Evolutionary conservation across 768 basidiomycete genomes (phyloP).

Genomic region (Leccinum variicolor): DNA sequence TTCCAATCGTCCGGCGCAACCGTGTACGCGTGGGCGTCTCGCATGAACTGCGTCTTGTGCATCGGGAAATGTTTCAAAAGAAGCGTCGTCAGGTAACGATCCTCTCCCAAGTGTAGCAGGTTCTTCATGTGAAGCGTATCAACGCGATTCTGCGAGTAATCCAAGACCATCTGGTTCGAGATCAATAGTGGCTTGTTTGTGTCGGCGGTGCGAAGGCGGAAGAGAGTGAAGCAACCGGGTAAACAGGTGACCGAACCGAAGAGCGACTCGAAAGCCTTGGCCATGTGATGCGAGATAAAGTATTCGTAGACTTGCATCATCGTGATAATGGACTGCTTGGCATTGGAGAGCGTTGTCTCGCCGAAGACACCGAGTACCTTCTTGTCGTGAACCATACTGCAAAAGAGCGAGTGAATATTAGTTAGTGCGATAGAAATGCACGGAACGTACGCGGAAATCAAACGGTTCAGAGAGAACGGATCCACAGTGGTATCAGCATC

Average conservation of each 20-base stretch:
- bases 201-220: constrained; percentile 91
- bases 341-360: constrained; percentile 89
- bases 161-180: constrained; percentile 83
- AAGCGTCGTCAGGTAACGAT: constrained; percentile 96
- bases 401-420: background rate
- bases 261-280: constrained; percentile 95
- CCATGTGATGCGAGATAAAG: constrained; percentile 98
- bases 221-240: constrained; percentile 98
- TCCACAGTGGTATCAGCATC: constrained; percentile 96
- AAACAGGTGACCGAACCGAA: constrained; percentile 99
- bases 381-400: constrained; percentile 95
- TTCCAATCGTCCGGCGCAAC: constrained; percentile 96
- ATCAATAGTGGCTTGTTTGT: constrained; percentile 94
- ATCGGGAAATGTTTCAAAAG: constrained; percentile 93
- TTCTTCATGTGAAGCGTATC: constrained; percentile 99
- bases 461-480: constrained; percentile 79
- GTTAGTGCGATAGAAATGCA: background rate
- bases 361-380: constrained; percentile 93
- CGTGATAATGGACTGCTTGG: constrained; percentile 92
- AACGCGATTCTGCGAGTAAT: constrained; percentile 94
- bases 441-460: constrained; percentile 76
- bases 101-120: constrained; percentile 94
- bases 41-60: constrained; percentile 93
- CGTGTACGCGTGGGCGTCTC: constrained; percentile 91
- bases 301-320: constrained; percentile 99